A percentile compares a stretch with the other conserved stretches of the same genome.
Conservation (phyloP, 2,329 filamentous ascomycete species). For the Neonectria hederae region DNA sequence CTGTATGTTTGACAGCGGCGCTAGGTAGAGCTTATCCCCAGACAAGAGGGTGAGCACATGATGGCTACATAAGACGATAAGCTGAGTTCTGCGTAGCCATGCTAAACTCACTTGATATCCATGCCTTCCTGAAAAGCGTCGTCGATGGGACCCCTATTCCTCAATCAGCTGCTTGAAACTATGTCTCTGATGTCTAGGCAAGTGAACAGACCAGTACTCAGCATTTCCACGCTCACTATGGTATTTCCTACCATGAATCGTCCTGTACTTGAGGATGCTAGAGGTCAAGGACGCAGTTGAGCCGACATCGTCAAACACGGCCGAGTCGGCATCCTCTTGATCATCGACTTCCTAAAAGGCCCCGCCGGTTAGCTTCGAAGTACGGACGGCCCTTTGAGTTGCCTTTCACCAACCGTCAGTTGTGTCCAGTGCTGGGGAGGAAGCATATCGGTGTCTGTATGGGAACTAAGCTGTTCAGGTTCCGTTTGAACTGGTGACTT, state of each 20-base stretch:
- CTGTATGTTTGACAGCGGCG: not conserved
- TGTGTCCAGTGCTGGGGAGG: not conserved
- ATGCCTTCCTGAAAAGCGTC: not conserved
- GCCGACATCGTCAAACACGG: not conserved
- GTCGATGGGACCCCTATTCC: not conserved
- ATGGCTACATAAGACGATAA: not conserved
- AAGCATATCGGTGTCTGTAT: not conserved
- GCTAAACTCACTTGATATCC: not conserved
- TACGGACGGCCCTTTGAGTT: not conserved
- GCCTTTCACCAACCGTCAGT: not conserved
- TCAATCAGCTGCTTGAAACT: not conserved
- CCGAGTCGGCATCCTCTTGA: not conserved
- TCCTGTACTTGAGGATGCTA: not conserved
- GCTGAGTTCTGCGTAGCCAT: not conserved
- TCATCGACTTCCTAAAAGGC: not conserved
- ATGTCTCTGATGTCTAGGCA: not conserved
- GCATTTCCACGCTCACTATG: constrained; percentile 1
- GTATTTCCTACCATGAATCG: not conserved
- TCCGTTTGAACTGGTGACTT: not conserved
- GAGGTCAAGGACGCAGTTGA: not conserved
- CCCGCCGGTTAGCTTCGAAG: not conserved
- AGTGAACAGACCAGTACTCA: not conserved
- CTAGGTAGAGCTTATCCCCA: not conserved
- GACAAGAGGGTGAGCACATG: not conserved
- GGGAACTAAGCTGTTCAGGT: not conserved